These are phyloP conservation scores for Ceriops decandra DNA, from an alignment of 345 rosid genomes.

Conservation along the genomic window DNA sequence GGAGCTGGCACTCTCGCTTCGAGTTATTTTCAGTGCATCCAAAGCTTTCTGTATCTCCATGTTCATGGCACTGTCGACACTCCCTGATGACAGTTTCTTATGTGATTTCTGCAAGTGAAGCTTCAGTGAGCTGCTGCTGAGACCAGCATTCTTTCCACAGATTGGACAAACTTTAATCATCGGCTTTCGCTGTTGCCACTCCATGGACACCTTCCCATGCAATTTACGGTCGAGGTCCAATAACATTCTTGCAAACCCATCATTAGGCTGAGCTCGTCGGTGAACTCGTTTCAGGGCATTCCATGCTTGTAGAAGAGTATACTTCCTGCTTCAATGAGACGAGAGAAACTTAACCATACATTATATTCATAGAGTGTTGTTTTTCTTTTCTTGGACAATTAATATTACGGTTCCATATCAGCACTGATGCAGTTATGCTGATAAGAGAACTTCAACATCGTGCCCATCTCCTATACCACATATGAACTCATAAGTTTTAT, in stretches of 20 bases:
- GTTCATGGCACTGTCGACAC: constrained; percentile 99
- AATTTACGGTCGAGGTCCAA: constrained; percentile 60
- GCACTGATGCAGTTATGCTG: background rate
- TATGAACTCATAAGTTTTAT: background rate
- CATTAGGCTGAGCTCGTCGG: constrained; percentile 94
- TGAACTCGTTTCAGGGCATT: constrained; percentile 67
- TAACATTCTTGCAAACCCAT: constrained; percentile 77
- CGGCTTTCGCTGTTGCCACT: constrained; percentile 89
- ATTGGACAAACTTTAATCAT: constrained; percentile 85
- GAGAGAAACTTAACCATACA: no score
- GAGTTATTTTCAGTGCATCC: constrained; percentile 66
- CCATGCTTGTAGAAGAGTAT: constrained; percentile 79
- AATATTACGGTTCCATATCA: constrained; percentile 1
- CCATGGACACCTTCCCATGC: constrained; percentile 87
- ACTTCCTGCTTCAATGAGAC: constrained; percentile 44
- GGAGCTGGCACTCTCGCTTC: constrained; percentile 66
- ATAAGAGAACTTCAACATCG: background rate
- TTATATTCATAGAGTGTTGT: no score
- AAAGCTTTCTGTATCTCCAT: constrained; percentile 94
- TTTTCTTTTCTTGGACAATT: no score
- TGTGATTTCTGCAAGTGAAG: constrained; percentile 91
- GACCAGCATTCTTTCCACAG: constrained; percentile 91
- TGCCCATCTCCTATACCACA: background rate
- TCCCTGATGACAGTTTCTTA: constrained; percentile 81
- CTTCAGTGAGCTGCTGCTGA: constrained; percentile 90